Base-by-base conservation (phyloP, 2,329 filamentous ascomycete genomes). In the Beauveria rudraprayagi region DNA sequence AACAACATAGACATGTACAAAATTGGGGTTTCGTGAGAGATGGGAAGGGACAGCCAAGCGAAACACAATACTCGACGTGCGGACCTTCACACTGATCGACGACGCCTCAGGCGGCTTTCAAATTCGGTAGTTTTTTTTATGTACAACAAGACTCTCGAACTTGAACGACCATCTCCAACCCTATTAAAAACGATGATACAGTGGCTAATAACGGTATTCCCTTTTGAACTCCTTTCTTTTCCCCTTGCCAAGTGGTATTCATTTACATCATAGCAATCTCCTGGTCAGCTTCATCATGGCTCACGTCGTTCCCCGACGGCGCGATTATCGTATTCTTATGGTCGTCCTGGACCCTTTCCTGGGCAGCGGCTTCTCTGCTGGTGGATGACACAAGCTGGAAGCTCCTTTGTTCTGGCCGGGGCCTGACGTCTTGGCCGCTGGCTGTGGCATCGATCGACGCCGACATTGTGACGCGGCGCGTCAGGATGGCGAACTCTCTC, bases 1-100 rank as follows among this genome's bases (percentile, higher is more conserved):
- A 28, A 28, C 37, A 62, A 63, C 63, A 63, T 59, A 65, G 68
- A 67, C 70, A 70, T 65, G 64, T 68, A 70, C 56, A 65, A 65
- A 64, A 63, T 60, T 58, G 46, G 48, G 46, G 30, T 26, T 41
- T 44, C 10, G 17, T 24, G 5, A 50, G 43, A 24, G 51, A 53
- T 59, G 40, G 40, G 41, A 62, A 57, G 22, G 22, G 55, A 56
- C 51, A 48, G 22, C 52, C 24, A 43, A 19, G 37, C 52, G 56
- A 56, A 51, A 56, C 46, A 48, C 46, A 46, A 54, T 22, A 53
- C 24, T 59, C 46, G 19, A 59, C 37, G 26, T 14, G 53, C 19
- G 47, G 30, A 48, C 43, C 22, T 51, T 54, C 28, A 60, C 46
- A 19, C 51, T 50, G 28, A 47, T 37, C 46, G 34, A 56, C 51